Conservation (phyloP, 306 rosid species). For the Corylus americana region DNA sequence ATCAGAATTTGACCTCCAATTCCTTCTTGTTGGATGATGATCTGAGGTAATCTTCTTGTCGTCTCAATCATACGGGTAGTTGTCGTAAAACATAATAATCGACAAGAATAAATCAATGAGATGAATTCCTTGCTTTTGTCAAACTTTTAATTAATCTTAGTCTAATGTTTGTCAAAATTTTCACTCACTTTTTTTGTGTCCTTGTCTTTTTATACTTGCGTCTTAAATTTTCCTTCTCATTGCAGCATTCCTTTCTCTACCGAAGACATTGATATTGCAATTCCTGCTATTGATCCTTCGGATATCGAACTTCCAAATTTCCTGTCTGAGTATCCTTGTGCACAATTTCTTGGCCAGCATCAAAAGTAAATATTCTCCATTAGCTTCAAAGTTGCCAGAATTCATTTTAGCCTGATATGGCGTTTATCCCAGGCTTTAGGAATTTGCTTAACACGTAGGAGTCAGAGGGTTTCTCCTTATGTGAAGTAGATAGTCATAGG, state of each 20-base stretch:
- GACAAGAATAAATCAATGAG: slow-evolving; percentile 21
- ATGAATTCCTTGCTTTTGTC: not conserved
- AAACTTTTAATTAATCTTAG: not conserved
- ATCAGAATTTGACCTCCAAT: slow-evolving; percentile 83
- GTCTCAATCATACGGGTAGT: slow-evolving; percentile 5
- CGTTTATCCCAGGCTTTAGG: slow-evolving; percentile 21
- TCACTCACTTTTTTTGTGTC: not conserved
- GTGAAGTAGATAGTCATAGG: slow-evolving; percentile 16
- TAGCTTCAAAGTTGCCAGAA: slow-evolving; percentile 10
- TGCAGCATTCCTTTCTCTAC: slow-evolving; percentile 98
- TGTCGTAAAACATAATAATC: slow-evolving; percentile 18
- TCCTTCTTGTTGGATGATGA: slow-evolving; percentile 98
- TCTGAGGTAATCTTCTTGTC: slow-evolving; percentile 65
- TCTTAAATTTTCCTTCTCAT: slow-evolving; percentile 18
- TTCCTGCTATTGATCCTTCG: slow-evolving; percentile 82
- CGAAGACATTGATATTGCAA: slow-evolving; percentile 88
- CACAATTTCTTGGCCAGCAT: slow-evolving; percentile 60
- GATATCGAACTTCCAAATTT: slow-evolving; percentile 64
- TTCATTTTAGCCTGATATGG: slow-evolving; percentile 23
- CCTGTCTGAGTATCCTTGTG: slow-evolving; percentile 68
- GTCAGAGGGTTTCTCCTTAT: slow-evolving; percentile 15
- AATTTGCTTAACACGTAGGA: slow-evolving; percentile 14
- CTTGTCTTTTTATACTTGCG: not conserved
- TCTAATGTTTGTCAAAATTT: not conserved
- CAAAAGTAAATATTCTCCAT: slow-evolving; percentile 37